Conservation (phyloP, 345 rosid species). For the Linum tenue region DNA sequence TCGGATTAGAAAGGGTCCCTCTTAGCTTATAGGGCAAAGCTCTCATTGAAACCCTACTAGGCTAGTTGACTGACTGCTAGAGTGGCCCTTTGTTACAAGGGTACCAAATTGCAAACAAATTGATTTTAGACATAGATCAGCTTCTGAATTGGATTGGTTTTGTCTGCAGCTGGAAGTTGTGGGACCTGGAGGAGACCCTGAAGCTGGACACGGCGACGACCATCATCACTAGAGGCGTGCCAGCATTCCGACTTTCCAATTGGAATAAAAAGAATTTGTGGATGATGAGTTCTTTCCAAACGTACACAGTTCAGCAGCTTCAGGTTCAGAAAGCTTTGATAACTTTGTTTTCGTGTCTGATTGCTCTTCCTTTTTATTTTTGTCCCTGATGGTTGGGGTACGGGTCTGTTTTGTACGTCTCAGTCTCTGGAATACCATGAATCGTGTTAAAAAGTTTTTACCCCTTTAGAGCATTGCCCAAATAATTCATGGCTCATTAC, state of each 20-base stretch:
- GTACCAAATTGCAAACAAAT: neutral
- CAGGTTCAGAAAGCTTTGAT: neutral
- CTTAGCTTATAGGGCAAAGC: neutral
- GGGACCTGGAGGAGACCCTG: constrained; percentile 86
- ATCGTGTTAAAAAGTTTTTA: too few relatives aligned
- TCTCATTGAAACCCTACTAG: neutral
- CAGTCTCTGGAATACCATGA: too few relatives aligned
- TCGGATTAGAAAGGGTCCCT: too few relatives aligned
- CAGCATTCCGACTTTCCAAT: too few relatives aligned
- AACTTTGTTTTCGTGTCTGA: neutral
- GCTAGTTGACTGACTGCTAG: neutral
- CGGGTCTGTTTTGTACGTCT: too few relatives aligned
- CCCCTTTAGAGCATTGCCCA: too few relatives aligned
- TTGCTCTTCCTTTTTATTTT: too few relatives aligned
- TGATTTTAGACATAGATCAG: constrained; percentile 5
- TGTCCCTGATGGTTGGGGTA: too few relatives aligned
- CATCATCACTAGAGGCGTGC: constrained; percentile 20
- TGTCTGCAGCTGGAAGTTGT: constrained; percentile 71
- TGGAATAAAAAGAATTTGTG: neutral
- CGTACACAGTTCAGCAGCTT: neutral
- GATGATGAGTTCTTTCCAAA: too few relatives aligned
- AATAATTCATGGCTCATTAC: too few relatives aligned
- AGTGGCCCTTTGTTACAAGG: constrained; percentile 1
- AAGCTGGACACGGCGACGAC: constrained; percentile 49
- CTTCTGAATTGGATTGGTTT: constrained; percentile 9